Percentiles rank a stretch among this genome's conserved stretches.
These are phyloP conservation scores for Rutstroemia sp. DNA, from an alignment of 2,329 filamentous ascomycete genomes.

Conservation along the genomic window DNA sequence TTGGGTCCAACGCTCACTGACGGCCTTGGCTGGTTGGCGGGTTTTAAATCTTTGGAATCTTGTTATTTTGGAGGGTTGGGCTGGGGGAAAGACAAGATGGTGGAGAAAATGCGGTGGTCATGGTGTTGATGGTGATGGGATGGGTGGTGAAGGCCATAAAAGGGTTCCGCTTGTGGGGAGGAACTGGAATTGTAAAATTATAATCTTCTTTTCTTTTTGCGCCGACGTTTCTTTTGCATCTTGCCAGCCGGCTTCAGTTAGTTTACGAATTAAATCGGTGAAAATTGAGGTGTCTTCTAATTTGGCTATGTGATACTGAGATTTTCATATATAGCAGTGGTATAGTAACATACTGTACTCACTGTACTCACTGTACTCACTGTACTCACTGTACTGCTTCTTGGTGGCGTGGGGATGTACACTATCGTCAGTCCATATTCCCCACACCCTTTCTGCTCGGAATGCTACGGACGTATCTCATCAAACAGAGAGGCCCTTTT, in stretches of 20 bases:
- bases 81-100: background rate
- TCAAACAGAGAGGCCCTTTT: no score
- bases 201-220: constrained; percentile 19
- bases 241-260: constrained; percentile 26
- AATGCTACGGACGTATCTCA: no score
- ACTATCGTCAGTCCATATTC: no score
- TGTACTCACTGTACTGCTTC: no score
- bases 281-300: background rate
- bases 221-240: constrained; percentile 10
- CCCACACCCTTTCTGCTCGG: no score
- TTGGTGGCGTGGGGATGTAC: no score
- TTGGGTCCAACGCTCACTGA: background rate
- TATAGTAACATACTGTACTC: no score
- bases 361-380: no score
- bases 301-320: background rate
- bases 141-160: background rate
- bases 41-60: constrained; percentile 2
- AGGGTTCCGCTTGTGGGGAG: constrained; percentile 12
- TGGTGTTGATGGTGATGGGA: background rate
- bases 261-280: background rate
- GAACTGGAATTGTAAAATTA: constrained; percentile 28
- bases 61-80: background rate
- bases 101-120: background rate
- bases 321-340: no score
- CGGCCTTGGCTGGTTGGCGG: constrained; percentile 23